phyloP scores from a whole-genome alignment of 257 asterid genomes.

The Coffea eugenioides region DNA sequence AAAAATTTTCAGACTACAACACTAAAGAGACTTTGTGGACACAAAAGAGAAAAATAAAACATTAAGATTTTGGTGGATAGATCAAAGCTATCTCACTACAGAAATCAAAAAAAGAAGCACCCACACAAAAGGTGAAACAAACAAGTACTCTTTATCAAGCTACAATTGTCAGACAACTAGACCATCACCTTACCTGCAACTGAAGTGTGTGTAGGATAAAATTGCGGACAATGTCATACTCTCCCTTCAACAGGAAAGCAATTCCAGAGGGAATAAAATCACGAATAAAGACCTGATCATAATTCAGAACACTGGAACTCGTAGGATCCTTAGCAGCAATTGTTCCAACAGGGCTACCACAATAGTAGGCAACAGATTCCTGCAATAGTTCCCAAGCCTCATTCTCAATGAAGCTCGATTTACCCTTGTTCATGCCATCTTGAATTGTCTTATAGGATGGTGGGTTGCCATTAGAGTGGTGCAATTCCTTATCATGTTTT shows the following conservation, averaged over 20 bases:
- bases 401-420: slow-evolving; percentile 46
- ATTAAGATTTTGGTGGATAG: neutral
- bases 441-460: slow-evolving; percentile 29
- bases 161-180: neutral
- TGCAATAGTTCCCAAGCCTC: slow-evolving; percentile 66
- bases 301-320: slow-evolving; percentile 55
- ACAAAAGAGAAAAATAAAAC: too few relatives aligned
- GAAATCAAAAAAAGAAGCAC: neutral
- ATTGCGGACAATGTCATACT: slow-evolving; percentile 72
- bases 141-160: neutral
- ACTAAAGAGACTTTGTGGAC: neutral
- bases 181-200: slow-evolving; percentile 53
- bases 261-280: slow-evolving; percentile 76
- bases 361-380: slow-evolving; percentile 59
- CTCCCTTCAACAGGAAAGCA: slow-evolving; percentile 73
- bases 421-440: slow-evolving; percentile 27
- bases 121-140: neutral
- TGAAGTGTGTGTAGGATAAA: slow-evolving; percentile 76
- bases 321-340: slow-evolving; percentile 70
- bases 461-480: slow-evolving; percentile 37
- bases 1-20: neutral
- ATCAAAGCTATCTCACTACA: neutral
- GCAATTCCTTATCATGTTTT: slow-evolving; percentile 22
- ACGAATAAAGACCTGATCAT: slow-evolving; percentile 73
- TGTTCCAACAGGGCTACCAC: slow-evolving; percentile 69